phyloP scores from a whole-genome alignment of 2,329 filamentous ascomycete species.

The Lithohypha guttulata region DNA sequence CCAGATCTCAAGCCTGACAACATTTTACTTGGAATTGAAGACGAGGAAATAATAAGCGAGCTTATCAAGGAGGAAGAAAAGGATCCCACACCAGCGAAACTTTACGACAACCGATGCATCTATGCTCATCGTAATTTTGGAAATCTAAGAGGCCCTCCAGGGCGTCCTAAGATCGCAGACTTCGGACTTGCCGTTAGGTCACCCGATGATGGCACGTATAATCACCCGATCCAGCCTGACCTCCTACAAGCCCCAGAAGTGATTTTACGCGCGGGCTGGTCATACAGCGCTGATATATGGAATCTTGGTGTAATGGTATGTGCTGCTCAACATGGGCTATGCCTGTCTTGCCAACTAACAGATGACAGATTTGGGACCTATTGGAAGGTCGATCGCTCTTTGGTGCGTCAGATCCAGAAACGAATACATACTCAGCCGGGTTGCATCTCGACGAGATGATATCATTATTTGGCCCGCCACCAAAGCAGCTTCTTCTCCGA shows the following conservation, averaged over 20 bases:
- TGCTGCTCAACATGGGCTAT: too few species aligned
- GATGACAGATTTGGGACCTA: constrained; percentile 29
- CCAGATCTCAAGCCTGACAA: constrained; percentile 37
- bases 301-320: constrained; percentile 28
- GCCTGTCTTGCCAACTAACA: too few species aligned
- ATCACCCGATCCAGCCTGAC: constrained; percentile 37
- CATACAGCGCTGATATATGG: constrained; percentile 32
- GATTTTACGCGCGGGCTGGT: constrained; percentile 30
- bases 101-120: background rate
- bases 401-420: constrained; percentile 26
- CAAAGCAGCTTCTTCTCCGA: constrained; percentile 26
- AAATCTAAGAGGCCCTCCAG: background rate
- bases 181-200: constrained; percentile 29
- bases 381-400: constrained; percentile 30
- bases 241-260: constrained; percentile 33
- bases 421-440: constrained; percentile 28
- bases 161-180: constrained; percentile 26
- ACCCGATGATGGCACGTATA: constrained; percentile 28
- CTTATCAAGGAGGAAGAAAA: background rate
- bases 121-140: constrained; percentile 1
- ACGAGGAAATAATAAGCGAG: constrained; percentile 10
- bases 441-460: constrained; percentile 35
- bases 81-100: background rate
- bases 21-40: constrained; percentile 29
- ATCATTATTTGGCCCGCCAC: constrained; percentile 31